Evolutionary conservation across 768 basidiomycete genomes (phyloP), one percentile per base, ranked within the genome.

Genomic region (Hericium rajendrae): DNA sequence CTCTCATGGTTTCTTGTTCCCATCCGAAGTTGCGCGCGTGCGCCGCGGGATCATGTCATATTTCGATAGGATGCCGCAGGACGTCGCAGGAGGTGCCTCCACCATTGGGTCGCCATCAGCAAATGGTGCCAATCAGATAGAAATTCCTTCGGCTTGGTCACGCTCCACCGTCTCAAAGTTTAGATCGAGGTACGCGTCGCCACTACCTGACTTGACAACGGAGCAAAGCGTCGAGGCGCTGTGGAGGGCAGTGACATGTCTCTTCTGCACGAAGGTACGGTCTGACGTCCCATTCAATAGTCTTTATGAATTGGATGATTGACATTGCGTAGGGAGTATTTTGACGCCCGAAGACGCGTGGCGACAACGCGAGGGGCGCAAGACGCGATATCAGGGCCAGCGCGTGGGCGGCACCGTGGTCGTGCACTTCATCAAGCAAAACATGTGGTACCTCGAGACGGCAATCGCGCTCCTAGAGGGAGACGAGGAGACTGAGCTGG

Each of bases 401-500:
- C 84, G 88, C 20, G 81, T 92, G 9, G 95, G 95, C 3, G 97
- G 95, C 5, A 99, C 95, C 2, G 80, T 94, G 49, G 89, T 93
- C 20, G 93, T 99, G 53, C 95, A 99, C 73, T 97, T 91, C 69
- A 87, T 99, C 77, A 99, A 97, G 83, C 88, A 91, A 69, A 84
- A 91, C 62, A 88, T 90, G 73, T 99, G 95, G 95, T 97, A 89
- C 72, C 70, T 94, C 63, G 95, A 99, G 73, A 91, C 94, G 5
- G 91, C 92, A 11, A 72, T 93, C 11, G 93, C 92, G 16, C 74
- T 99, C 24, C 75, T 97, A 28, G 91, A 88, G 54, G 81, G 84
- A n/a, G 81, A 85, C 32, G 86, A 91, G 58, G 72, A 80, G 57
- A 84, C 83, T 10, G 83, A 86, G 62, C 56, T 63, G 38, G 72